A percentile compares a stretch with the other conserved stretches of the same genome.
phyloP scores from a whole-genome alignment of 306 rosid species.

The Delonix regia region DNA sequence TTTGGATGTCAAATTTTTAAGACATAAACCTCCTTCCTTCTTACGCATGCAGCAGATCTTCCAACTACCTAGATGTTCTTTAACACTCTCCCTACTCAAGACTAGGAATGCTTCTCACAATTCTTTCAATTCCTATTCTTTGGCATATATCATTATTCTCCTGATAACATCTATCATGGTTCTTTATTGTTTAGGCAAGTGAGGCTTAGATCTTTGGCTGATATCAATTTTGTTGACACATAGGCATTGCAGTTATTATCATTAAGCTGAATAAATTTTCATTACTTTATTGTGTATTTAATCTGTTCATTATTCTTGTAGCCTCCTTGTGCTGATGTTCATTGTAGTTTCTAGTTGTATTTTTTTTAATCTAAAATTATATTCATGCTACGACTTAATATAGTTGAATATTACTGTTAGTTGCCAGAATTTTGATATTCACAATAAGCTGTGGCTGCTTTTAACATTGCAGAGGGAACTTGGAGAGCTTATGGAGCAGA shows the following conservation, averaged over 20 bases:
- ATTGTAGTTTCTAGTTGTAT: neutral
- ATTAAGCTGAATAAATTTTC: neutral
- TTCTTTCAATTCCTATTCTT: too few species aligned
- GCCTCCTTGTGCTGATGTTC: slow-evolving; percentile 1
- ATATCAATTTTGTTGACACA: neutral
- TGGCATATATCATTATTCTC: slow-evolving; percentile 13
- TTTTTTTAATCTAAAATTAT: slow-evolving; percentile 11
- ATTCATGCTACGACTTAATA: slow-evolving; percentile 7
- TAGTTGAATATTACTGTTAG: neutral
- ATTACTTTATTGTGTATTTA: neutral
- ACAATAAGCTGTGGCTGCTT: slow-evolving; percentile 21
- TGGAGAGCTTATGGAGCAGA: slow-evolving; percentile 74
- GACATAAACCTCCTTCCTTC: neutral
- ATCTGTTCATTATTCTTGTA: neutral
- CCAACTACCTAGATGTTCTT: too few species aligned
- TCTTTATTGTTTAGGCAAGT: neutral
- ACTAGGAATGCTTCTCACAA: too few species aligned
- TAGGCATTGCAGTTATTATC: neutral
- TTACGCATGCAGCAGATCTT: too few species aligned
- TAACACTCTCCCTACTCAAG: too few species aligned
- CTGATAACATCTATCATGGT: neutral
- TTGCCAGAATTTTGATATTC: neutral
- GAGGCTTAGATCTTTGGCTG: neutral
- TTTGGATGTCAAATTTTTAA: too few species aligned
- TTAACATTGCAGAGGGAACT: slow-evolving; percentile 55